phyloP scores from a whole-genome alignment of 169 alveolate species.

The Eimeria necatrix region DNA sequence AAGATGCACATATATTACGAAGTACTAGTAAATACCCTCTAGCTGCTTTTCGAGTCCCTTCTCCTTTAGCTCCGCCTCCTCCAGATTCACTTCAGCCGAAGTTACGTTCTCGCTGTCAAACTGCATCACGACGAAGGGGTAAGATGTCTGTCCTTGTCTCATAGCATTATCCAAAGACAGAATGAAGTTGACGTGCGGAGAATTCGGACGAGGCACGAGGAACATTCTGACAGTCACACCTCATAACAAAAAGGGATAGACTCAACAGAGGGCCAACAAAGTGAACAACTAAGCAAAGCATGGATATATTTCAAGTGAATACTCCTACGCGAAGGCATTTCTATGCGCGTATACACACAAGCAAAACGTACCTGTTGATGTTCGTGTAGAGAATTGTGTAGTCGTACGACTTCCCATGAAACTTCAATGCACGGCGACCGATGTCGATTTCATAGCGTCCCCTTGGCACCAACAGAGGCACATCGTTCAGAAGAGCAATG shows the following conservation, averaged over 20 bases:
- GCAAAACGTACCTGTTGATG: constrained; percentile 88
- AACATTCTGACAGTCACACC: constrained; percentile 87
- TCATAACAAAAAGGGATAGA: neutral
- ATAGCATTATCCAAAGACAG: constrained; percentile 95
- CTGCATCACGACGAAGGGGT: constrained; percentile 97
- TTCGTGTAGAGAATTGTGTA: constrained; percentile 95
- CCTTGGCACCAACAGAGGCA: constrained; percentile 97
- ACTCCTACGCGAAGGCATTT: neutral
- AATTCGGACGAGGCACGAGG: constrained; percentile 97
- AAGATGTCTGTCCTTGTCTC: constrained; percentile 98
- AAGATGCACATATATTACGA: neutral
- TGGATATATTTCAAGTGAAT: neutral
- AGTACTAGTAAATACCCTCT: constrained; percentile 85
- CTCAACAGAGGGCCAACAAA: neutral
- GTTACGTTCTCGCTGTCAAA: constrained; percentile 95
- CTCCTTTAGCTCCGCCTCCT: constrained; percentile 92
- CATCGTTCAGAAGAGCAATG: constrained; percentile 94
- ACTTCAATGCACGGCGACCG: constrained; percentile 93
- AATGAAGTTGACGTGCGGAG: constrained; percentile 94
- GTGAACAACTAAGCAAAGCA: neutral
- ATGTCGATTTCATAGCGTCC: constrained; percentile 97
- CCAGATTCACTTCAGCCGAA: constrained; percentile 93
- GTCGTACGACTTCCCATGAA: constrained; percentile 98
- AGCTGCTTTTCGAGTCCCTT: constrained; percentile 89
- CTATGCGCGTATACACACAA: neutral